Base-by-base conservation (phyloP, 441 rosid genomes). In the Iberis amara region DNA sequence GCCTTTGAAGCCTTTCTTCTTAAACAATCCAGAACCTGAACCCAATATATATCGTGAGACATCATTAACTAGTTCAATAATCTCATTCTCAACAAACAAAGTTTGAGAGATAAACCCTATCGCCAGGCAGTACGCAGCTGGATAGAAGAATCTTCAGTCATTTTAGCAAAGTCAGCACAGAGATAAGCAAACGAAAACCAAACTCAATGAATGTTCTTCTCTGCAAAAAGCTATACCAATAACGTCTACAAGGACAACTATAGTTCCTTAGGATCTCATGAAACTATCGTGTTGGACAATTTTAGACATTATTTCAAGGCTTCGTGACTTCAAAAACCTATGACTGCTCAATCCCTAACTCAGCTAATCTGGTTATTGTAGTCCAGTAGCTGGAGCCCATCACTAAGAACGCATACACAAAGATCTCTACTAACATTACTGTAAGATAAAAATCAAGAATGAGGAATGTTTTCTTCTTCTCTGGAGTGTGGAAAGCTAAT, bases 11-110 rank as follows among this genome's bases (percentile, higher is more conserved):
- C 94, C 89, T 68, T 79, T 76, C 74, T 69, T 91, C 80, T 76
- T 80, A 53, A 83, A n/a, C 82, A 85, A 75, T 51, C 95, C 96
- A 6, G 84, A 74, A 68, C 94, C 98, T 91, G 75, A 63, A 67
- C 55, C 40, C 35, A 7, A 31, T 8, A 58, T 44, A 37, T 8
- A 18, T 46, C 3, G 12, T 65, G 32, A 65, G 27, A 11, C n/a
- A 13, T 31, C 35, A 31, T 31, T 31, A 7, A 31, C 6, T 8
- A 6, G 10, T 31, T 31, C 35, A 7, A 31, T 31, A 1, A 31
- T 31, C 7, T 31, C 35, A 31, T 5, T 31, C 7, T 31, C 35
- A 31, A 31, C 35, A 1, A 31, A 31, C 35, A 31, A 5, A 31
- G 35, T 8, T 7, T 7, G 21, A 31, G 1, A 31, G 35, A 7